Evolutionary conservation across 2,329 filamentous ascomycete species (phyloP), one percentile per base, ranked within the genome.

Genomic region (Epichloe gansuensis): DNA sequence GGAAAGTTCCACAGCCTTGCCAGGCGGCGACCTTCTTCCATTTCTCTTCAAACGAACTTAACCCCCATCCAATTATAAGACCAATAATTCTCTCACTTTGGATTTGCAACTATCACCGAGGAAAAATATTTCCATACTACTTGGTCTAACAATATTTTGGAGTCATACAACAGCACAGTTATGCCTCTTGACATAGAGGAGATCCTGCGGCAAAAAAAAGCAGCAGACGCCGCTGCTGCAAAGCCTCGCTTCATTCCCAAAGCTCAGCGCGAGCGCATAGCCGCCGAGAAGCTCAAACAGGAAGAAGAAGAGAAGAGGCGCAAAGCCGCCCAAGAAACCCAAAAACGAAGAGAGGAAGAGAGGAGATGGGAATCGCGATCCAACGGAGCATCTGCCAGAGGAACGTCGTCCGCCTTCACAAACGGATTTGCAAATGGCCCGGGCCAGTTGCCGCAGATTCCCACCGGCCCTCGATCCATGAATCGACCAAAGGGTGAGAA

Each of bases 191-290:
- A 88, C 64, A 84, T 95, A 53, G 90, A 95, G 68, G 87, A 95
- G 61, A 78, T 95, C 4, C 71, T 95, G 23, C 81, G 82, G 59
- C 86, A 91, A 71, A 94, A 94, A 75, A 88, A 86, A 64, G 88
- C 88, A 56, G 85, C 87, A 31, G 88, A 93, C 69, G 86, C 86
- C 38, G 88, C 86, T 15, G 85, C 88, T 9, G 80, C 88, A 52
- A 95, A 93, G 75, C 90, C 90, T 5, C 91, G 88, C 67, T 95
- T 94, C 65, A 73, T 95, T 23, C 86, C 87, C 4, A 93, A 87
- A 72, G 85, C 86, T 35, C 80, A 95, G 66, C 80, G 91, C 52
- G 89, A 95, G 65, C 80, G 82, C 55, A 69, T 94, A 28, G 89
- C 88, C 34, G 75, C 88, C 15, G 87, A 94, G 63, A 89, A 89